Evolutionary conservation across 352 stramenopile genomes (phyloP), one percentile per base, ranked within the genome.

Genomic region (Pelagophyceae sp.): DNA sequence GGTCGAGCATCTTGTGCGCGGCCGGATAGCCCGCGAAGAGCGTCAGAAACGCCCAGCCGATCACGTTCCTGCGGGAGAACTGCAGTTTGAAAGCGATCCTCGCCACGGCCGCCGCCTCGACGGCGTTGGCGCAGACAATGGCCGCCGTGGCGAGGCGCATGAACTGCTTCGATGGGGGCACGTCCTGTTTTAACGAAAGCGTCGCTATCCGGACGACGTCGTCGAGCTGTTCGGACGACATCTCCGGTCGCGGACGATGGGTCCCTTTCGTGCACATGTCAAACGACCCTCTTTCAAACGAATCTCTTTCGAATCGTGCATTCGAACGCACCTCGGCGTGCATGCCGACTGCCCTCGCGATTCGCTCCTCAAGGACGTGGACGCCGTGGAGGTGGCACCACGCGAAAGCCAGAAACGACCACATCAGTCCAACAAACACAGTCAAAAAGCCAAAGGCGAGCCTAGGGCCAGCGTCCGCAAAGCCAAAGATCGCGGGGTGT

Each of bases 311-410:
- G n/a, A n/a, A n/a, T n/a, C n/a, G n/a, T n/a, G n/a, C n/a, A n/a
- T n/a, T n/a, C n/a, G 45, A 23, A 23, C 45, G 45, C 11, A 54
- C 45, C 45, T 74, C 67, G 17, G 20, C 23, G 37, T 74, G 67
- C 15, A 74, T 33, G 6, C 67, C 67, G 35, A 54, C n/a, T 2
- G 0, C 15, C 33, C n/a, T 31, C 23, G 67, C 67, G 67, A 74
- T 25, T 23, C 67, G 67, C n/a, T 74, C 35, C 67, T 74, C 67
- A 37, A 74, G 67, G 17, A 74, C 67, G 67, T 74, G 67, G 67
- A 74, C 37, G 67, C 38, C 67, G 67, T 74, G 67, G 17, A 27
- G 19, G 67, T 74, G 67, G 67, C 33, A 11, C 67, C 67, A 74
- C 15, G 67, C 67, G 38, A 58, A 74, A 15, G 33, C 33, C 11